Evolutionary conservation across 208 protist genomes (phyloP), one percentile per base, ranked within the genome.

Genomic region (Phytomonas serpens): DNA sequence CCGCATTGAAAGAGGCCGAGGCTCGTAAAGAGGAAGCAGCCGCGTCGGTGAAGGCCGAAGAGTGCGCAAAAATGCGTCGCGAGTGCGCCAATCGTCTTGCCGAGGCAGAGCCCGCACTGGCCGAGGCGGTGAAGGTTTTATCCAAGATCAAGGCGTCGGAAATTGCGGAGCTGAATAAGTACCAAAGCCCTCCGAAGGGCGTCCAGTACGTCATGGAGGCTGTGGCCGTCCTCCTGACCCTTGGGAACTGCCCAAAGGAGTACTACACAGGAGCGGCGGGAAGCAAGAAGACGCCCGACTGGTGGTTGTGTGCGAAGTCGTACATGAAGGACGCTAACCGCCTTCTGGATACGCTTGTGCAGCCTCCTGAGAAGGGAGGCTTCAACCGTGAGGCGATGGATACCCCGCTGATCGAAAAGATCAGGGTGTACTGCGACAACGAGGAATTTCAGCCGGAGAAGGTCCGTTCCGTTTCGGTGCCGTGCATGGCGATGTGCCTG

Each of bases 131-230:
- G 37, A 96, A 96, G 75, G 90, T 92, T 64, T 84, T 99, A 57
- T 95, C 95, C 9, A 95, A 92, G 75, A 93, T 99, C 65, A 99
- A 99, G 76, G 82, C 93, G 51, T 87, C 84, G 1, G 97, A 99
- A 73, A 91, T 99, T 76, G 89, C 85, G n/a, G 98, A 99, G 84
- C 80, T 99, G 74, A 97, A 96, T 73, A 93, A 98, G 78, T 98
- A 99, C 79, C 81, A 93, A 67, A 94, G 94, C 71, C 98, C 98
- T 47, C 98, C 98, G 0, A 93, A 89, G 69, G 97, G 97, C 78
- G 98, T 99, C 32, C 87, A 98, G 81, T 90, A 99, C 69, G 97
- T 99, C 23, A 98, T 99, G 96, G 96, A 99, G 85, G 97, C 97
- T 32, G 96, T 99, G 37, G 98, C 98, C 71, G 90, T 99, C 68